Percentiles rank a stretch among this genome's conserved stretches.
phyloP scores from a whole-genome alignment of 805 yeast genomes.

The Candida hungchunana region DNA sequence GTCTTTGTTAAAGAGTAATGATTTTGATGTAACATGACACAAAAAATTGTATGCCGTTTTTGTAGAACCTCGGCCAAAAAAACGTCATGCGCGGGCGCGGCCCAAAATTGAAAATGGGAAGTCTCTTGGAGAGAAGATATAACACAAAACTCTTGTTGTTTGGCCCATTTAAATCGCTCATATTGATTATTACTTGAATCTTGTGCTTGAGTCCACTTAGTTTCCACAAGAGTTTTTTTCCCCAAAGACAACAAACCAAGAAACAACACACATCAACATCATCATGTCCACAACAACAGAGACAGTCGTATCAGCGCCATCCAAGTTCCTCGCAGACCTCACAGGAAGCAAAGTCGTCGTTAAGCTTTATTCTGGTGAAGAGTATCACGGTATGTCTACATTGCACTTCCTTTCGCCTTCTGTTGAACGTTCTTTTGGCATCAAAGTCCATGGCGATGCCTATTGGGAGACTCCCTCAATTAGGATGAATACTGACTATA shows the following conservation, averaged over 20 bases:
- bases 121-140: no score
- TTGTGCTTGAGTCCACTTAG: background rate
- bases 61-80: background rate
- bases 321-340: slow-evolving; percentile 74
- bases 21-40: no score
- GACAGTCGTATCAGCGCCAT: slow-evolving; percentile 45
- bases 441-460: background rate
- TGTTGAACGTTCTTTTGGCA: background rate
- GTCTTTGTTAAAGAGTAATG: slow-evolving; percentile 70
- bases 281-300: slow-evolving; percentile 12
- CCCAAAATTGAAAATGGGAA: no score
- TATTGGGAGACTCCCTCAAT: no score
- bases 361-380: slow-evolving; percentile 81
- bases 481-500: slow-evolving; percentile 7
- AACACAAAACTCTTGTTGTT: no score
- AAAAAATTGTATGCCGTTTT: no score
- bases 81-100: no score
- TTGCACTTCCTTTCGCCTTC: background rate
- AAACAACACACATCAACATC: background rate
- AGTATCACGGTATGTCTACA: slow-evolving; percentile 56
- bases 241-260: background rate
- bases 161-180: no score
- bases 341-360: slow-evolving; percentile 79
- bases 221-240: background rate
- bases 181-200: background rate